Evolutionary conservation across 2,329 filamentous ascomycete species (phyloP).

Genomic region (Rutstroemia sp.): DNA sequence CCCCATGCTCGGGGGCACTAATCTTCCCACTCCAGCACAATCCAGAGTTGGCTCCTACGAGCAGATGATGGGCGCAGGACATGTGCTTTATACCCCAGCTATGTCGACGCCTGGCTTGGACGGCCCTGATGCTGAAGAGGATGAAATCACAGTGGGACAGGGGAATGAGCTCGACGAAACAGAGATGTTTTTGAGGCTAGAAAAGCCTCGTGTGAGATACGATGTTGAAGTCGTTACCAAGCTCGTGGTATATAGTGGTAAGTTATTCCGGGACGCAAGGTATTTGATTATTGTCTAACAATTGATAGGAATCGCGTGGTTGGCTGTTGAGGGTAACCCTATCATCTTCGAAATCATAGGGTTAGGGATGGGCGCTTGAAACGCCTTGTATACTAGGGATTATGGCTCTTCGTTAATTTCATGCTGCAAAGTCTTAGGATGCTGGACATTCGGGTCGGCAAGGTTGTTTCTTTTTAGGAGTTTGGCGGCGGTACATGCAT

Average conservation of each 20-base stretch:
- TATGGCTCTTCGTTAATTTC: too few species aligned
- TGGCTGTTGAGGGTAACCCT: constrained; percentile 50
- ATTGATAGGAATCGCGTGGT: constrained; percentile 66
- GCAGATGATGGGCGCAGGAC: constrained; percentile 64
- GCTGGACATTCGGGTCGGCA: not conserved
- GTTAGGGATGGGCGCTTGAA: constrained; percentile 29
- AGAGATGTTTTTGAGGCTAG: constrained; percentile 77
- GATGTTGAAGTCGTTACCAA: constrained; percentile 99
- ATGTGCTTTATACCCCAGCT: constrained; percentile 33
- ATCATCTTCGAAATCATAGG: constrained; percentile 37
- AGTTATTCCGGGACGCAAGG: constrained; percentile 28
- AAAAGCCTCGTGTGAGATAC: constrained; percentile 84
- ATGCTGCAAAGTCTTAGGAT: too few species aligned
- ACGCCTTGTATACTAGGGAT: not conserved
- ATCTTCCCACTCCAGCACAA: constrained; percentile 39
- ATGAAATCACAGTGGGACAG: constrained; percentile 33
- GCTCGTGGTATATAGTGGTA: constrained; percentile 87
- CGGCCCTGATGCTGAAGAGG: constrained; percentile 31
- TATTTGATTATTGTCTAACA: constrained; percentile 11
- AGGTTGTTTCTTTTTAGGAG: not conserved
- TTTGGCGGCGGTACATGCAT: not conserved
- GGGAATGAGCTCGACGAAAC: constrained; percentile 52
- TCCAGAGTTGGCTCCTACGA: constrained; percentile 56
- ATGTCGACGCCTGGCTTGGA: constrained; percentile 27
- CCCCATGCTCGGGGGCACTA: constrained; percentile 29